Evolutionary conservation across 805 yeast species (phyloP).

Genomic region (Wickerhamiella domercqiae): DNA sequence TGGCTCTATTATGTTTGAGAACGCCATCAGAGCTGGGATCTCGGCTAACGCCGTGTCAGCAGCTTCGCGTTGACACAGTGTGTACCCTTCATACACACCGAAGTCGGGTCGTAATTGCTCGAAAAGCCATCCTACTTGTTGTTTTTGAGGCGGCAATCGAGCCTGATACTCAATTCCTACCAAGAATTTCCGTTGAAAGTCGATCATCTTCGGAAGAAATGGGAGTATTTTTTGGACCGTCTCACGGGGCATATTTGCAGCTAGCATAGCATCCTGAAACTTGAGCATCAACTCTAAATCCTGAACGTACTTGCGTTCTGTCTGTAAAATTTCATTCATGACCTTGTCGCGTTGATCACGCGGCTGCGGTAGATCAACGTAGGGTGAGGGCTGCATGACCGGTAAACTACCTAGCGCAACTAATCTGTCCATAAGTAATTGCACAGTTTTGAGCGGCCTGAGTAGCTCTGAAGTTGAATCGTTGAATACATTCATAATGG

Average conservation of each 20-base stretch:
- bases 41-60: conserved; percentile 60
- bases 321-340: conserved; percentile 67
- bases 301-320: conserved; percentile 85
- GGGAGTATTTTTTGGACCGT: conserved; percentile 74
- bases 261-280: conserved; percentile 53
- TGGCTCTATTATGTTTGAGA: conserved; percentile 54
- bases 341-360: conserved; percentile 48
- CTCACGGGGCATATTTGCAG: conserved; percentile 60
- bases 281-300: conserved; percentile 62
- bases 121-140: conserved; percentile 79
- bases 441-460: conserved; percentile 59
- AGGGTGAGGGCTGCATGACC: conserved; percentile 1
- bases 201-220: conserved; percentile 64
- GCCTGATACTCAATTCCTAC: conserved; percentile 84
- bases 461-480: conserved; percentile 66
- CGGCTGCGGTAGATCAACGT: conserved; percentile 8
- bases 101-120: conserved; percentile 75
- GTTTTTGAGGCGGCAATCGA: conserved; percentile 53
- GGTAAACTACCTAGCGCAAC: conserved; percentile 3
- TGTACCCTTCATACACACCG: conserved; percentile 85
- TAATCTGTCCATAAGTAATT: conserved; percentile 39
- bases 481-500: conserved; percentile 77
- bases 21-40: conserved; percentile 36
- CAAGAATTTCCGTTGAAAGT: conserved; percentile 79
- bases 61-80: conserved; percentile 78